phyloP scores from a whole-genome alignment of 2,329 filamentous ascomycete genomes.

The Pseudogymnoascus sp. region DNA sequence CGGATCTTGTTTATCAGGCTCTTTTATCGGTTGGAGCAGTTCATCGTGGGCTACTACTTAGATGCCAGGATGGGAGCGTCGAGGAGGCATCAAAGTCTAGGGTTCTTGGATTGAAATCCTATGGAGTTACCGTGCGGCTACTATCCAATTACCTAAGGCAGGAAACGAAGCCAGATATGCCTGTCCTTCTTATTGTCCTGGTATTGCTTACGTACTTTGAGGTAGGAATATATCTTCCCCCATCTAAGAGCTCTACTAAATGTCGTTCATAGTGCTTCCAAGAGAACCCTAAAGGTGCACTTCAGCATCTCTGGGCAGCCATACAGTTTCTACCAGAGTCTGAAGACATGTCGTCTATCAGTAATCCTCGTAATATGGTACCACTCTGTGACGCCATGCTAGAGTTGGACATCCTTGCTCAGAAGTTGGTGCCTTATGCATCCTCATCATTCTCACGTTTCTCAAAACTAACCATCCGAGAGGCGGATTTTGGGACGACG shows the following conservation, averaged over 20 bases:
- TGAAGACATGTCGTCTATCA: neutral
- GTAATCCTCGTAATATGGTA: neutral
- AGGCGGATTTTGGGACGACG: neutral
- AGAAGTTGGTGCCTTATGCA: neutral
- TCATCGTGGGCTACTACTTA: conserved; percentile 16
- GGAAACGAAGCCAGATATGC: neutral
- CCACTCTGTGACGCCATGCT: neutral
- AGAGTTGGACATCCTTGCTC: neutral
- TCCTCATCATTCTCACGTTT: neutral
- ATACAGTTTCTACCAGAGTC: neutral
- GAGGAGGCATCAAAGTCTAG: conserved; percentile 9
- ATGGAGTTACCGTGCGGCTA: neutral
- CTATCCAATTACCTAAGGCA: neutral
- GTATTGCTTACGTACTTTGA: neutral
- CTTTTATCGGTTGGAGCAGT: conserved; percentile 17
- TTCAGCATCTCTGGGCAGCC: neutral
- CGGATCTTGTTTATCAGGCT: conserved; percentile 19
- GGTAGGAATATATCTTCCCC: neutral
- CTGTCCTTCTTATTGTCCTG: neutral
- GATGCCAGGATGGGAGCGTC: conserved; percentile 10
- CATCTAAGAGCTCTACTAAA: neutral
- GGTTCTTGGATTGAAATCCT: neutral
- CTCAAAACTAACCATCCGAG: neutral
- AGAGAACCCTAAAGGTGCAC: neutral
- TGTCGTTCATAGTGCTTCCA: neutral